phyloP scores from a whole-genome alignment of 805 yeast genomes.

The Sugiyamaella boreocaroliniensis region DNA sequence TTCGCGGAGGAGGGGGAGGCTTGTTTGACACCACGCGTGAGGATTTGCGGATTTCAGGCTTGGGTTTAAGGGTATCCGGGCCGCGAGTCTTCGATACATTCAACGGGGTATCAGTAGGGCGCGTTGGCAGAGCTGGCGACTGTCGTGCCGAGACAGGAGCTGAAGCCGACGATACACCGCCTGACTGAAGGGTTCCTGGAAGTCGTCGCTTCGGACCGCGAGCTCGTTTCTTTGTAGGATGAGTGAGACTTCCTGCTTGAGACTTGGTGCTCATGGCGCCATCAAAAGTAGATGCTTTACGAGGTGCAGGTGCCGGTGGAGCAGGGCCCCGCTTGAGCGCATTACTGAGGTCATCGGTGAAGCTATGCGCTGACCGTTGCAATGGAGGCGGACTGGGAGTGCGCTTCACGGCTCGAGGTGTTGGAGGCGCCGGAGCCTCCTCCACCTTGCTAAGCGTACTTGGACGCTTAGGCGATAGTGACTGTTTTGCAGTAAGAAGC shows the following conservation, averaged over 20 bases:
- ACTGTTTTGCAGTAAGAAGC: constrained; percentile 14
- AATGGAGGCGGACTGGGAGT: neutral
- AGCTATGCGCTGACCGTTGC: neutral
- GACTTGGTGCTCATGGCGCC: neutral
- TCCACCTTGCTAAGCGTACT: neutral
- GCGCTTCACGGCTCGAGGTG: neutral
- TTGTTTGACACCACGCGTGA: constrained; percentile 16
- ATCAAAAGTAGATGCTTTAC: neutral
- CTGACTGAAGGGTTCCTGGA: constrained; percentile 22
- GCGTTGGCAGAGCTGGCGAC: neutral
- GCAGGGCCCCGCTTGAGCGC: neutral
- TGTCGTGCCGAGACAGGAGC: neutral
- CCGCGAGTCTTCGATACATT: neutral
- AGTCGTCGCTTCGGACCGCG: constrained; percentile 36
- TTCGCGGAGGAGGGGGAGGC: neutral
- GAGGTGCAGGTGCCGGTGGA: neutral
- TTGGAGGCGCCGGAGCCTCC: constrained; percentile 1
- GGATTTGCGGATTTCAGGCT: constrained; percentile 18
- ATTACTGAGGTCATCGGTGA: neutral
- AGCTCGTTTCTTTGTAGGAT: constrained; percentile 31
- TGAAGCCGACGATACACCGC: neutral
- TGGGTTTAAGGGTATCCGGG: neutral
- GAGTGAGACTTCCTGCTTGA: constrained; percentile 18
- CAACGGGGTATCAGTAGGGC: neutral
- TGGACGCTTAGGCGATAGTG: constrained; percentile 8